Percentiles rank a stretch among this genome's conserved stretches.
These are phyloP conservation scores for Aspergillus homomorphus DNA, from an alignment of 495 filamentous ascomycete genomes.

Conservation along the genomic window DNA sequence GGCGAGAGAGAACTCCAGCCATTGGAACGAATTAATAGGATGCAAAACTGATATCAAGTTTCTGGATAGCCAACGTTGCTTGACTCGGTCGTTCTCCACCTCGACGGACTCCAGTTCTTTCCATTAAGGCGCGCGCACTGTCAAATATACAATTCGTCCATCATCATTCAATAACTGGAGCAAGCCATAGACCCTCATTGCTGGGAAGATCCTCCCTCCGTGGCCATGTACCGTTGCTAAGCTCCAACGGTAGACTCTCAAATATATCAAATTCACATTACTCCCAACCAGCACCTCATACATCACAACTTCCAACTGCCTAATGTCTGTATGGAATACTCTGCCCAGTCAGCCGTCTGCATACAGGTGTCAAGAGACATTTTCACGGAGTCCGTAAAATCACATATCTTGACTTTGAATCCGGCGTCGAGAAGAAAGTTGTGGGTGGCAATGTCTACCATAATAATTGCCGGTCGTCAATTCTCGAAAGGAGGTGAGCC, in stretches of 20 bases:
- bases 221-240: slow-evolving; percentile 7
- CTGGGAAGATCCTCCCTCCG: slow-evolving; percentile 15
- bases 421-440: slow-evolving; percentile 28
- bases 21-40: background rate
- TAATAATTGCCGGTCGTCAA: slow-evolving; percentile 23
- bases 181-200: slow-evolving; percentile 11
- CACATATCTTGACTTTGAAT: slow-evolving; percentile 23
- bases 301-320: background rate
- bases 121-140: slow-evolving; percentile 8
- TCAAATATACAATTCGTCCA: slow-evolving; percentile 10
- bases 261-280: slow-evolving; percentile 15
- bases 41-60: background rate
- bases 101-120: background rate
- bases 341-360: slow-evolving; percentile 18
- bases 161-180: slow-evolving; percentile 12
- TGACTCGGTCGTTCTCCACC: background rate
- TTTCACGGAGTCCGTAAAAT: slow-evolving; percentile 23
- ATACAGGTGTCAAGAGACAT: slow-evolving; percentile 21
- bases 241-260: slow-evolving; percentile 4
- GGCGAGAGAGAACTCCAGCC: background rate
- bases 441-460: slow-evolving; percentile 26
- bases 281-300: slow-evolving; percentile 1
- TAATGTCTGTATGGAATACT: slow-evolving; percentile 23
- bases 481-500: slow-evolving; percentile 19
- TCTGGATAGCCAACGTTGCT: background rate